Percentiles rank a stretch among this genome's conserved stretches.
These are phyloP conservation scores for Penicillium sp. DNA, from an alignment of 2,329 filamentous ascomycete genomes.

Conservation along the genomic window DNA sequence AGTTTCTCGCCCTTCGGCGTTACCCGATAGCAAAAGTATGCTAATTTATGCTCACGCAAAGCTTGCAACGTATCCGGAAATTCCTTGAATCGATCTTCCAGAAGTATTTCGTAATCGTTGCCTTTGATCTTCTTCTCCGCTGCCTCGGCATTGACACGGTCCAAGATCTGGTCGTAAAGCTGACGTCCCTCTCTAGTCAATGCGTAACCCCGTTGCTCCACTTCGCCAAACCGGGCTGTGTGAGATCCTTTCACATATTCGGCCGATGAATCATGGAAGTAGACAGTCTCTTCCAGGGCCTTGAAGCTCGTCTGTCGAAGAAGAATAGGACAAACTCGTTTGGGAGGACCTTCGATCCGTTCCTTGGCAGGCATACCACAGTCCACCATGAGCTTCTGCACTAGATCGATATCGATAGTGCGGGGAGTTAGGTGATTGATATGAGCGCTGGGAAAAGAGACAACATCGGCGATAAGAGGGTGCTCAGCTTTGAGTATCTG, in stretches of 20 bases:
- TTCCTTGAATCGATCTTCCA: slow-evolving; percentile 32
- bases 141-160: slow-evolving; percentile 18
- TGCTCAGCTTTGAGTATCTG: slow-evolving; percentile 44
- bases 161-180: slow-evolving; percentile 50
- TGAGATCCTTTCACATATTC: slow-evolving; percentile 41
- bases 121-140: slow-evolving; percentile 1
- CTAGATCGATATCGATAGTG: slow-evolving; percentile 50
- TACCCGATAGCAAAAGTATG: slow-evolving; percentile 42
- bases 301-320: slow-evolving; percentile 57
- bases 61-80: slow-evolving; percentile 47
- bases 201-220: slow-evolving; percentile 55
- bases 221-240: slow-evolving; percentile 54
- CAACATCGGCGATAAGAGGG: slow-evolving; percentile 52
- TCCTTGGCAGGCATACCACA: slow-evolving; percentile 49
- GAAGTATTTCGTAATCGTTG: slow-evolving; percentile 16
- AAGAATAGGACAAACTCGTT: slow-evolving; percentile 47
- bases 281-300: slow-evolving; percentile 51
- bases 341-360: slow-evolving; percentile 54
- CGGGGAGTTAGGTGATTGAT: slow-evolving; percentile 58
- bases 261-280: slow-evolving; percentile 34
- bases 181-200: slow-evolving; percentile 48
- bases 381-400: slow-evolving; percentile 46
- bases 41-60: slow-evolving; percentile 38
- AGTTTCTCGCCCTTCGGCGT: slow-evolving; percentile 12
- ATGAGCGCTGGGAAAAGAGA: slow-evolving; percentile 45